Conservation (phyloP, 2,329 filamentous ascomycete species). For the Arthrobotrys conoides region DNA sequence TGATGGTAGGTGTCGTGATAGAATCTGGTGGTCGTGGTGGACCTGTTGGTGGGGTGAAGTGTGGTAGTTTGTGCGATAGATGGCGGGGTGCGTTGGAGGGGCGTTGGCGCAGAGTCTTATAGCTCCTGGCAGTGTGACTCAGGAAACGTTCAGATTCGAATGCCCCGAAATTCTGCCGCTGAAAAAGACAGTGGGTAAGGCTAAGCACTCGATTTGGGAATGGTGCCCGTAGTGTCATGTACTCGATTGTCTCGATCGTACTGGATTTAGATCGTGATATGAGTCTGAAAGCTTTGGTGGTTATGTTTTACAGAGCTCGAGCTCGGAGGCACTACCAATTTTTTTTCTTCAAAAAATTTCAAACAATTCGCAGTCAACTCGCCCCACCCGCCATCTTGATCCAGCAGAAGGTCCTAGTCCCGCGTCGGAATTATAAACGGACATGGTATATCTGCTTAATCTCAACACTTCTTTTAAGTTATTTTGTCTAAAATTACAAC, state of each 20-base stretch:
- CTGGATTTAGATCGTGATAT: not conserved
- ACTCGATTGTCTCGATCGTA: not conserved
- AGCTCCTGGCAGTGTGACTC: constrained; percentile 47
- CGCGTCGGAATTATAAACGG: no score
- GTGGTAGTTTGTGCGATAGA: constrained; percentile 27
- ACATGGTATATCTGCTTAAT: no score
- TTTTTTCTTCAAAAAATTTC: not conserved
- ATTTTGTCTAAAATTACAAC: no score
- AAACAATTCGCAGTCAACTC: not conserved
- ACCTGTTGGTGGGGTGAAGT: constrained; percentile 18
- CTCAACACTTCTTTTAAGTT: no score
- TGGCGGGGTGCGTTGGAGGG: constrained; percentile 22
- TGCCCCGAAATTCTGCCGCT: not conserved
- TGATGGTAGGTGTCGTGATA: constrained; percentile 1
- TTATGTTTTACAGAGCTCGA: not conserved
- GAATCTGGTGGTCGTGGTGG: not conserved
- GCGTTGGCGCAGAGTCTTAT: constrained; percentile 20
- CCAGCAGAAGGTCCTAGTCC: not conserved
- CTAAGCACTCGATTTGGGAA: constrained; percentile 23
- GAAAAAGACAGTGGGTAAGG: constrained; percentile 22
- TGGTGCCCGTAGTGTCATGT: constrained; percentile 34
- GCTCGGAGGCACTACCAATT: not conserved
- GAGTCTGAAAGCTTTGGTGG: no score
- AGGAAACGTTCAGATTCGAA: constrained; percentile 5
- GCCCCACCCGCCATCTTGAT: not conserved